Base-by-base conservation (phyloP, 441 rosid genomes). In the Erysimum cheiri region DNA sequence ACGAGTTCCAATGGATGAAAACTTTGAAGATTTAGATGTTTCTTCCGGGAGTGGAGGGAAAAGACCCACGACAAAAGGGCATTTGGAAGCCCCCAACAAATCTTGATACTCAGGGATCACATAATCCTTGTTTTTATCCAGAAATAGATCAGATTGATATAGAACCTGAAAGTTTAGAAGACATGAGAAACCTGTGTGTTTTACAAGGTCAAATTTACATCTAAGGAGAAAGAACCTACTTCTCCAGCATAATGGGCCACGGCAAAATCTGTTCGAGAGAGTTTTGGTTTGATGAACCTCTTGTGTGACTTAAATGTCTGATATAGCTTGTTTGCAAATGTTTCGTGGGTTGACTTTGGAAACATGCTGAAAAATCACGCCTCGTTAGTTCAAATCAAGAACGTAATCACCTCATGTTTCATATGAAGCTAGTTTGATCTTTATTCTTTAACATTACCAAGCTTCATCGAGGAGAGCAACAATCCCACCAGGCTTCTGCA, bases 41-140 rank as follows among this genome's bases (percentile, higher is more conserved):
- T 96, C 99, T 80, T 88, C 99, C 8, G 96, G 91, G 60, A 81
- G 91, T 78, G 77, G 88, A 74, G 98, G 98, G 73, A 92, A 95
- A 82, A 96, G 97, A 64, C 97, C 92, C 2, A 92, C 86, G 0
- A 96, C 99, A 62, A 96, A 96, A 64, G 91, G 48, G 80, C 99
- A 92, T 61, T 82, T 81, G 65, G 99, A 92, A 65, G 81, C 87
- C 69, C 84, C 63, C 78, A 96, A 68, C 81, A 96, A 77, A 64
- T 96, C 99, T 75, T 96, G 99, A 82, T 92, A 93, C 80, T 92
- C 99, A 1, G 98, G 86, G 76, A 96, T 97, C 47, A 91, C 97
- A 59, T 96, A 96, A 63, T 96, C 99, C 80, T 96, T 96, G 93
- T 96, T 96, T 80, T 96, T 96, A 82, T 96, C 99, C 83, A 96